Percentiles rank a stretch among this genome's conserved stretches.
Conservation (phyloP, 164 flowering plant species). For the Magnolia changhungtana region DNA sequence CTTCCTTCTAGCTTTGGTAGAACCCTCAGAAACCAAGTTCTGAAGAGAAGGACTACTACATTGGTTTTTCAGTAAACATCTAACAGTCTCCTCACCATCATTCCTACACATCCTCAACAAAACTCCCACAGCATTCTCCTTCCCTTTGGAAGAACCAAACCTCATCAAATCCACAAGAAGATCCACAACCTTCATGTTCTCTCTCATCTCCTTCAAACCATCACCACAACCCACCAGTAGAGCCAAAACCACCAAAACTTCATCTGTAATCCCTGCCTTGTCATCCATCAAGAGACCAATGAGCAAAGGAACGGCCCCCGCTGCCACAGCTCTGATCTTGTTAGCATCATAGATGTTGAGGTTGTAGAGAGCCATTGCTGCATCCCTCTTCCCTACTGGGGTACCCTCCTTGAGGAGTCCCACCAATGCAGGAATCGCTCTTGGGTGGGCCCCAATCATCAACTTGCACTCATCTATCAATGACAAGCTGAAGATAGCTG, state of each 20-base stretch:
- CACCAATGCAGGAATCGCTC: slow-evolving; percentile 56
- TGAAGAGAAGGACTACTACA: slow-evolving; percentile 57
- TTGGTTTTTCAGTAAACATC: slow-evolving; percentile 50
- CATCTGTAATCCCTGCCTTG: slow-evolving; percentile 67
- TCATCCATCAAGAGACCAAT: slow-evolving; percentile 52
- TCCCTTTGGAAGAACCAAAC: slow-evolving; percentile 67
- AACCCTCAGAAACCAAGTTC: slow-evolving; percentile 47
- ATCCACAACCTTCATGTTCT: slow-evolving; percentile 38
- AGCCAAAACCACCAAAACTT: slow-evolving; percentile 54
- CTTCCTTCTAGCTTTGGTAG: slow-evolving; percentile 58
- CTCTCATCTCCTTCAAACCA: slow-evolving; percentile 51
- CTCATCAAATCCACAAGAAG: slow-evolving; percentile 55
- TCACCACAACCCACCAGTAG: slow-evolving; percentile 41
- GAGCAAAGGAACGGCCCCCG: slow-evolving; percentile 64
- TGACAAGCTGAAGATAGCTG: slow-evolving; percentile 67
- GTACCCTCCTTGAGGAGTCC: slow-evolving; percentile 62
- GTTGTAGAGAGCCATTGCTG: slow-evolving; percentile 65
- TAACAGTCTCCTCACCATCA: slow-evolving; percentile 55
- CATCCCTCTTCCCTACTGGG: slow-evolving; percentile 65
- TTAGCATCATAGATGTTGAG: slow-evolving; percentile 49
- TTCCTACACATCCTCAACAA: slow-evolving; percentile 65
- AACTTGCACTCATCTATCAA: slow-evolving; percentile 57
- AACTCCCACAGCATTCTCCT: slow-evolving; percentile 59
- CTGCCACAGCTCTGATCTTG: slow-evolving; percentile 35
- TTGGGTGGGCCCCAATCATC: slow-evolving; percentile 50